These are phyloP conservation scores for Acer yangbiense DNA, from an alignment of 345 rosid species.

Conservation along the genomic window DNA sequence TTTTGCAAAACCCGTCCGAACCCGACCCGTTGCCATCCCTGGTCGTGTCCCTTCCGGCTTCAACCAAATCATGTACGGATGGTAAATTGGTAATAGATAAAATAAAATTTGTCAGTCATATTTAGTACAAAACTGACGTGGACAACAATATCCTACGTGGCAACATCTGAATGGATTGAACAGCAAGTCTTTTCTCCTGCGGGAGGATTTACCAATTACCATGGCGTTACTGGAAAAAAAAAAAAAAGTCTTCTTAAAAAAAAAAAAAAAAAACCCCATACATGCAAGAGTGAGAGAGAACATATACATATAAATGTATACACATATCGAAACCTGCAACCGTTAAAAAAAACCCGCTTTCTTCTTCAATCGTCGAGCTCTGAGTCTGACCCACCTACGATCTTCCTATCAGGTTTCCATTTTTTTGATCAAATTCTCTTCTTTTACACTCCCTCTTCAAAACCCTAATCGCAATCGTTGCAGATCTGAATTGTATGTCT, in stretches of 20 bases:
- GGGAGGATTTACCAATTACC: not conserved
- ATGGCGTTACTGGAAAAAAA: too few relatives aligned
- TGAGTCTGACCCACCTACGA: not conserved
- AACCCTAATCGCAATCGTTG: slow-evolving; percentile 22
- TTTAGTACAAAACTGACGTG: not conserved
- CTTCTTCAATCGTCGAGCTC: not conserved
- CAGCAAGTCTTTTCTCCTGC: not conserved
- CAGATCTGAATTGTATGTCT: slow-evolving; percentile 18
- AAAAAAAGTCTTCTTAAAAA: too few relatives aligned
- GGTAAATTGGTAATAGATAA: too few relatives aligned
- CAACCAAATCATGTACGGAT: too few relatives aligned
- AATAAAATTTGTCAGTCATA: too few relatives aligned
- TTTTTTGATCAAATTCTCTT: not conserved
- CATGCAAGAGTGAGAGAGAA: not conserved
- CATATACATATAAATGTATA: not conserved
- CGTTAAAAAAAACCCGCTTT: slow-evolving; percentile 5
- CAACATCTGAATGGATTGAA: not conserved
- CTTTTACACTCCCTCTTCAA: not conserved
- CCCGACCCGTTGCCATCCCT: too few relatives aligned
- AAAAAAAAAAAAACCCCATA: too few relatives aligned
- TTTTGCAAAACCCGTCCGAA: too few relatives aligned
- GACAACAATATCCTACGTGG: not conserved
- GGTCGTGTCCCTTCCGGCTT: too few relatives aligned
- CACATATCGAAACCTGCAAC: not conserved
- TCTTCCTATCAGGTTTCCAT: slow-evolving; percentile 5